phyloP scores from a whole-genome alignment of 2,329 filamentous ascomycete species.

The Grosmannia serpens region DNA sequence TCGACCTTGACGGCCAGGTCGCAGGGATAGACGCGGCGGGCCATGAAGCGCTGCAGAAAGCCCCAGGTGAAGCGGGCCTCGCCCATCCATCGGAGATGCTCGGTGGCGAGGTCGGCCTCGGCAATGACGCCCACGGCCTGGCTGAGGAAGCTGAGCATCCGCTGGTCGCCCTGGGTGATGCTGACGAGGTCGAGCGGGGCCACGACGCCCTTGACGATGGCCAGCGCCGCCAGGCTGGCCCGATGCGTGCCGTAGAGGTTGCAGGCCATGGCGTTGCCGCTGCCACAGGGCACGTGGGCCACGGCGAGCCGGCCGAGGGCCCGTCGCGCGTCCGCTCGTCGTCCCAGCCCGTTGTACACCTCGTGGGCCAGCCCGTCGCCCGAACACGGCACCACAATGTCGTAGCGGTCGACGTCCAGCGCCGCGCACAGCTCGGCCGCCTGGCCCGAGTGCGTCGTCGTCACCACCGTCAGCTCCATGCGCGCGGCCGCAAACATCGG shows the following conservation, averaged over 20 bases:
- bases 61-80: slow-evolving; percentile 74
- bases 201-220: slow-evolving; percentile 76
- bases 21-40: slow-evolving; percentile 73
- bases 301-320: slow-evolving; percentile 72
- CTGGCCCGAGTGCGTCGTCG: slow-evolving; percentile 62
- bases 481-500: slow-evolving; percentile 75
- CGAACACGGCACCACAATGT: slow-evolving; percentile 80
- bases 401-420: slow-evolving; percentile 68
- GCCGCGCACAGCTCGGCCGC: slow-evolving; percentile 65
- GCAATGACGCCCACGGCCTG: slow-evolving; percentile 85
- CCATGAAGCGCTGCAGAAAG: slow-evolving; percentile 63
- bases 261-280: slow-evolving; percentile 85
- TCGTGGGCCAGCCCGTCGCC: slow-evolving; percentile 89
- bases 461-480: slow-evolving; percentile 63
- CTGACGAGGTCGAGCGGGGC: slow-evolving; percentile 79
- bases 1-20: slow-evolving; percentile 80
- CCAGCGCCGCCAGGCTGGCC: slow-evolving; percentile 64
- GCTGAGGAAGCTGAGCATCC: slow-evolving; percentile 78
- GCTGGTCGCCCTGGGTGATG: slow-evolving; percentile 66
- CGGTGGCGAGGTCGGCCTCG: slow-evolving; percentile 80
- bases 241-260: slow-evolving; percentile 76
- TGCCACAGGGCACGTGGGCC: slow-evolving; percentile 81
- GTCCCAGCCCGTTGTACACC: slow-evolving; percentile 84
- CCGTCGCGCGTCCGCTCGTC: slow-evolving; percentile 59
- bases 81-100: slow-evolving; percentile 90